A percentile compares a stretch with the other conserved stretches of the same genome.
Conservation (phyloP, 805 yeast genomes). For the Wickerhamiella lipophila region DNA sequence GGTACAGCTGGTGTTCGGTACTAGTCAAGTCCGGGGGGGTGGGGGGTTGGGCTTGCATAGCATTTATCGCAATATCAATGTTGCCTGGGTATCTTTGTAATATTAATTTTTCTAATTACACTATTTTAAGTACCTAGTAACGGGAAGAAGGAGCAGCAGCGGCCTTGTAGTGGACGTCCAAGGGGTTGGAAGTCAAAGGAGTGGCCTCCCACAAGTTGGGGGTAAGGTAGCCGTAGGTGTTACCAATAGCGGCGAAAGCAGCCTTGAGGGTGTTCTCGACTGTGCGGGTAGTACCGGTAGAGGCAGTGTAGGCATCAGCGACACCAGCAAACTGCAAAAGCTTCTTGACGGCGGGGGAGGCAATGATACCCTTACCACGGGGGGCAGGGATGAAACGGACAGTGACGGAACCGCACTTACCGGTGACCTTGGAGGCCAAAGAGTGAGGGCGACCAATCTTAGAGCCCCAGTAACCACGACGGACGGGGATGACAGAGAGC, state of each 20-base stretch:
- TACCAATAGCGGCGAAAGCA: conserved; percentile 97
- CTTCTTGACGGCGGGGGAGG: conserved; percentile 99
- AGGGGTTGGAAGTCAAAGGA: conserved; percentile 79
- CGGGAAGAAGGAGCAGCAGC: conserved; percentile 23
- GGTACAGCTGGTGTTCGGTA: background rate
- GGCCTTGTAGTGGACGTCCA: conserved; percentile 60
- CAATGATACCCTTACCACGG: conserved; percentile 99
- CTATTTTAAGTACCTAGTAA: conserved; percentile 21
- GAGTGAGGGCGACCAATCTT: conserved; percentile 99
- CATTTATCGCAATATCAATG: too few relatives aligned
- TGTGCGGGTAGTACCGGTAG: conserved; percentile 99
- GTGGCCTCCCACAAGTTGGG: conserved; percentile 95
- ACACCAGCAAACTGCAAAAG: conserved; percentile 98
- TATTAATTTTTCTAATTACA: too few relatives aligned
- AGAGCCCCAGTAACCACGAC: conserved; percentile 99
- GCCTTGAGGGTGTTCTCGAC: conserved; percentile 99
- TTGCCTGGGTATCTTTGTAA: background rate
- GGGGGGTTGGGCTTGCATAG: too few relatives aligned
- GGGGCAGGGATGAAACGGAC: conserved; percentile 99
- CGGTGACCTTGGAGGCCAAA: conserved; percentile 93
- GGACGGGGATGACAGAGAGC: conserved; percentile 96
- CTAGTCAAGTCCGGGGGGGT: too few relatives aligned
- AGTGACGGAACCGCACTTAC: conserved; percentile 99
- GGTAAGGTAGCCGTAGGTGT: conserved; percentile 99
- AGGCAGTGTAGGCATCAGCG: conserved; percentile 98